A percentile compares a stretch with the other conserved stretches of the same genome.
Evolutionary conservation across 345 rosid genomes (phyloP).

Genomic region (Euphorbia pulcherrima): DNA sequence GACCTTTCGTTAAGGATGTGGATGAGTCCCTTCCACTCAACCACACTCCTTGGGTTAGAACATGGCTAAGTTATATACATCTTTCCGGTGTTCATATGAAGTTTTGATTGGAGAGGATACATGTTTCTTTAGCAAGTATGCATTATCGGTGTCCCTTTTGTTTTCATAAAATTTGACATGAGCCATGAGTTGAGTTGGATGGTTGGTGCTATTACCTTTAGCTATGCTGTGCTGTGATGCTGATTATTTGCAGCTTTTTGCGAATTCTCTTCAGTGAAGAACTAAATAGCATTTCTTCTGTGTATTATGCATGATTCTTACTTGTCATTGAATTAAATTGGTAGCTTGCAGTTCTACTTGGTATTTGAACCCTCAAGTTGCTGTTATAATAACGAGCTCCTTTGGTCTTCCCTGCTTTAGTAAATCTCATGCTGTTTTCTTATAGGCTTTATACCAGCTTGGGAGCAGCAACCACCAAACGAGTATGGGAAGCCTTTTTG

Average conservation of each 20-base stretch:
- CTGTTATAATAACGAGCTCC: not conserved
- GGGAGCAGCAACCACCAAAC: too few species aligned
- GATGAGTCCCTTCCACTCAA: too few species aligned
- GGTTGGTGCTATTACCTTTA: not conserved
- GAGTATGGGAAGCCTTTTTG: too few species aligned
- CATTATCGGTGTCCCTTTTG: not conserved
- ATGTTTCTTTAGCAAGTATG: not conserved
- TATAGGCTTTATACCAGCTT: too few species aligned
- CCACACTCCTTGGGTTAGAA: too few species aligned
- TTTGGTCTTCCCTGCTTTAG: too few species aligned
- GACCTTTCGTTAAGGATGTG: too few species aligned
- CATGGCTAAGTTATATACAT: not conserved
- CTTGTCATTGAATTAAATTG: not conserved
- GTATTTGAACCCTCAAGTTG: not conserved
- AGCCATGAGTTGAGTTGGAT: slow-evolving; percentile 5
- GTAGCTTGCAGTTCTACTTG: not conserved
- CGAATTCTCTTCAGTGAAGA: not conserved
- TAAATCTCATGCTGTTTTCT: too few species aligned
- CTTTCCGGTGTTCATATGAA: not conserved
- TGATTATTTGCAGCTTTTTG: not conserved
- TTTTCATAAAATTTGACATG: slow-evolving; percentile 2
- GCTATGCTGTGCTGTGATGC: not conserved
- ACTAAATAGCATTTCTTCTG: not conserved
- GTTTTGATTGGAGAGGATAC: not conserved
- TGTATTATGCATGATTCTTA: not conserved